A percentile compares a stretch with the other conserved stretches of the same genome.
These are phyloP conservation scores for Ambrosiella xylebori DNA, from an alignment of 2,329 filamentous ascomycete species.

Conservation along the genomic window DNA sequence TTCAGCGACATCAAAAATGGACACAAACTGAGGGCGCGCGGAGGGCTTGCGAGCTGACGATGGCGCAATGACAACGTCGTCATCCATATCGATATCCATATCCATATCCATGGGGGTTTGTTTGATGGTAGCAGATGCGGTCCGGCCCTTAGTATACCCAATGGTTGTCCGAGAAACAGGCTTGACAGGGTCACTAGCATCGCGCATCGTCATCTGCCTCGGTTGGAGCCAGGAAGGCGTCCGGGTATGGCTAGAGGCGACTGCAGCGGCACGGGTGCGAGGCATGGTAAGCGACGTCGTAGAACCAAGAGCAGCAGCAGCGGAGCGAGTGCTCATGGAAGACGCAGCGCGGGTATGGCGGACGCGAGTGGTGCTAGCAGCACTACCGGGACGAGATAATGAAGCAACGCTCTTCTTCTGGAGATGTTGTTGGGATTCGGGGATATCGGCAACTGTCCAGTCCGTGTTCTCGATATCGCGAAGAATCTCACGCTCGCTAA, in stretches of 20 bases:
- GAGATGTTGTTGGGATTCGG: constrained; percentile 23
- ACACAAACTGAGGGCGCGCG: constrained; percentile 34
- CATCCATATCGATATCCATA: neutral
- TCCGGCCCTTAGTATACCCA: constrained; percentile 66
- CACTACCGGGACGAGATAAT: constrained; percentile 20
- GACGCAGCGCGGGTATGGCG: constrained; percentile 8
- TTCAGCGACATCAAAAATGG: constrained; percentile 37
- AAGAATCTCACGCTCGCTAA: constrained; percentile 49
- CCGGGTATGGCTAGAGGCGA: neutral
- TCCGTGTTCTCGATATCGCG: constrained; percentile 46
- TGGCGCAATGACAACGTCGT: neutral
- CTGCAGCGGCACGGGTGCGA: constrained; percentile 14
- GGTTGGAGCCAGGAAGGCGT: constrained; percentile 12
- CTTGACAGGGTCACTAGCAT: constrained; percentile 12
- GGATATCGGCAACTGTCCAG: constrained; percentile 41
- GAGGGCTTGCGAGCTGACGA: constrained; percentile 14
- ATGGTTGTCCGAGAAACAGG: constrained; percentile 64
- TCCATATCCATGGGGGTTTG: constrained; percentile 2
- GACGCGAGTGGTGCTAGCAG: constrained; percentile 3
- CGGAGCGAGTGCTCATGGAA: constrained; percentile 9
- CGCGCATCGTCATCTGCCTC: constrained; percentile 2
- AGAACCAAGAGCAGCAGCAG: constrained; percentile 1
- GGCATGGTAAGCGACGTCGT: constrained; percentile 25
- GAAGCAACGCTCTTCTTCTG: constrained; percentile 9
- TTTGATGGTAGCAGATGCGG: constrained; percentile 22